These are phyloP conservation scores for Protostelium mycophagum DNA, from an alignment of 78 protist species.

Conservation along the genomic window DNA sequence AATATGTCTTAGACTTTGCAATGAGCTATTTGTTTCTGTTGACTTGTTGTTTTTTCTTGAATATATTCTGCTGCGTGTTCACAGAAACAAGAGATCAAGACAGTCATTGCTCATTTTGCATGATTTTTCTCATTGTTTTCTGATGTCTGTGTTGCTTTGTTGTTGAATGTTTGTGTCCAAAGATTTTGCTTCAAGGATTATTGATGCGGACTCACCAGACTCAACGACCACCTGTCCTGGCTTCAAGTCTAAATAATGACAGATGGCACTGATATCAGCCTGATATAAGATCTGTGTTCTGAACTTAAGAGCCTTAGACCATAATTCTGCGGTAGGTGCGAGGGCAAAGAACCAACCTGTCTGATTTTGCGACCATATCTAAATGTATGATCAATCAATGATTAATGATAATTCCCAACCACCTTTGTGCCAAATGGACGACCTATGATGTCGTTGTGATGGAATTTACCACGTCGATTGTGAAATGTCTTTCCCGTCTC, in stretches of 20 bases:
- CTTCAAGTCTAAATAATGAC: background rate
- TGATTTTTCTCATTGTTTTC: too few relatives aligned
- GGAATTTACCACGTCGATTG: background rate
- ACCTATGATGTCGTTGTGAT: background rate
- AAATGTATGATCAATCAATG: background rate
- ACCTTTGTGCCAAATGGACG: background rate
- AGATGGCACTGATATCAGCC: background rate
- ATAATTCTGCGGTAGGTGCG: background rate
- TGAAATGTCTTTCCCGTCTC: background rate
- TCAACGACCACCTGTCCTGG: background rate
- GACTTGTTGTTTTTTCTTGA: too few relatives aligned
- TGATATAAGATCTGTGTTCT: background rate
- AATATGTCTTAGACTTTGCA: too few relatives aligned
- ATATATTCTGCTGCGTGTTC: too few relatives aligned
- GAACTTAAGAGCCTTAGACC: background rate
- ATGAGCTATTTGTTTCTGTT: too few relatives aligned
- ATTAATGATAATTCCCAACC: too few relatives aligned
- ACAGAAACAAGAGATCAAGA: too few relatives aligned
- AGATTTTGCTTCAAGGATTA: too few relatives aligned
- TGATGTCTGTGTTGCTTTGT: background rate
- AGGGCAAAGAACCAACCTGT: background rate
- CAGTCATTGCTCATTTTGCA: too few relatives aligned
- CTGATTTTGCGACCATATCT: background rate
- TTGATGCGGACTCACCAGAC: background rate
- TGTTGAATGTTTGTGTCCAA: too few relatives aligned